Base-by-base conservation (phyloP, 495 filamentous ascomycete species). In the Cryomyces minteri region DNA sequence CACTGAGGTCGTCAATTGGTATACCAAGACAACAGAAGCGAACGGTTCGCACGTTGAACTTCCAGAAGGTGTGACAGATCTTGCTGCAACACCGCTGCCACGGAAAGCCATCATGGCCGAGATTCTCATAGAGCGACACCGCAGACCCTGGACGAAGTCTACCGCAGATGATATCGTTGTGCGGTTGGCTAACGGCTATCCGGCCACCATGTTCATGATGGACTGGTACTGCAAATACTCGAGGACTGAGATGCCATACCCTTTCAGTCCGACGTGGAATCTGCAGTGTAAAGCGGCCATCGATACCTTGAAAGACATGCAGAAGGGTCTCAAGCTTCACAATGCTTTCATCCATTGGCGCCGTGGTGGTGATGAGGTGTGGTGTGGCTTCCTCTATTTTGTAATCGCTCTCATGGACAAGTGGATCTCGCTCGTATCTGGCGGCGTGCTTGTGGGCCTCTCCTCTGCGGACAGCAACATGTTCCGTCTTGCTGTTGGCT, bases 281-380 rank as follows among this genome's bases (percentile, higher is more conserved):
- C 67, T 75, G 10, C 68, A 70, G 52, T 64, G 65, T 0, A 72
- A 73, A 52, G 73, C 73, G 1, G 74, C 64, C 10, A 49, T 73
- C 29, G 71, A 77, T 51, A 69, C 60, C 31, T 57, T 77, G 42
- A 62, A 62, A 32, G 66, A 66, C 44, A 64, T 67, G 12, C 72
- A 77, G 48, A 74, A 73, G 53, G 74, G 73, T 7, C 64, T 78
- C 4, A 60, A 66, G 28, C 56, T 76, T n/a, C 74, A 78, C 58
- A 77, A 70, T 52, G 66, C 72, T 4, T 78, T 78, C 53, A 65
- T 77, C 33, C 72, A 74, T 48, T 78, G 72, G 72, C 71, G 74
- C 6, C 65, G 72, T 31, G 67, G 70, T 0, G 71, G 69, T 40
- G 59, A 66, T 39, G 74, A 78, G 46, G 64, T 78, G 11, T 71